Evolutionary conservation across 2,329 filamentous ascomycete species (phyloP).

Genomic region (Acrocalymma vagum): DNA sequence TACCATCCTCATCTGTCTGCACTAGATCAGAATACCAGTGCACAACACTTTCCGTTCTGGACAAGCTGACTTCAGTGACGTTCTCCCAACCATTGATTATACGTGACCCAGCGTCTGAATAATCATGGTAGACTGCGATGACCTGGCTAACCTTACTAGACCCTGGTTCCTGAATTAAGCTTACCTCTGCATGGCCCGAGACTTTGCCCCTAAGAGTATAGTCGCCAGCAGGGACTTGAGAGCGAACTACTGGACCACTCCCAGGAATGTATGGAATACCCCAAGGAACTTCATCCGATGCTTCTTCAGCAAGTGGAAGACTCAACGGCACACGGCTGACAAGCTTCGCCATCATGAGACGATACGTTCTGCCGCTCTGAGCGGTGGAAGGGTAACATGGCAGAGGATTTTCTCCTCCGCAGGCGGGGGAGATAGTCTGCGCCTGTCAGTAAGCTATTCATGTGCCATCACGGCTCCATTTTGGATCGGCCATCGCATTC

Average conservation of each 20-base stretch:
- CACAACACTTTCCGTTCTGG: slow-evolving; percentile 27
- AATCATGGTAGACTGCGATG: slow-evolving; percentile 49
- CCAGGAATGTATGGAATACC: slow-evolving; percentile 41
- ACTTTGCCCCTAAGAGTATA: slow-evolving; percentile 19
- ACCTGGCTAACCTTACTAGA: no score
- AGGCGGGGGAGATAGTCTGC: slow-evolving; percentile 50
- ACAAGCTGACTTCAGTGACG: slow-evolving; percentile 28
- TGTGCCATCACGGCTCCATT: slow-evolving; percentile 53
- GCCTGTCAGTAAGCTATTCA: slow-evolving; percentile 55
- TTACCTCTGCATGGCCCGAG: slow-evolving; percentile 24
- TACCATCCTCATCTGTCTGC: slow-evolving; percentile 29
- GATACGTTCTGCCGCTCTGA: slow-evolving; percentile 47
- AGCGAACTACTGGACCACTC: no score
- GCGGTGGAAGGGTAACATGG: slow-evolving; percentile 52
- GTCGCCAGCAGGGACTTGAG: slow-evolving; percentile 8
- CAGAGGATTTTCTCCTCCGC: slow-evolving; percentile 55
- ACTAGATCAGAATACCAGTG: slow-evolving; percentile 53
- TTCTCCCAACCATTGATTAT: slow-evolving; percentile 48
- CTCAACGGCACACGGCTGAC: slow-evolving; percentile 39
- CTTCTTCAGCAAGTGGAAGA: slow-evolving; percentile 23
- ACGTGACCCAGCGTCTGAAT: slow-evolving; percentile 45
- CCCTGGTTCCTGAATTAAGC: slow-evolving; percentile 11
- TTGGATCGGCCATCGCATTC: slow-evolving; percentile 59
- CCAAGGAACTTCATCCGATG: slow-evolving; percentile 46
- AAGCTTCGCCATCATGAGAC: slow-evolving; percentile 54